phyloP scores from a whole-genome alignment of 192 early-diverging fungal species.

The Backusella mclennaniae region DNA sequence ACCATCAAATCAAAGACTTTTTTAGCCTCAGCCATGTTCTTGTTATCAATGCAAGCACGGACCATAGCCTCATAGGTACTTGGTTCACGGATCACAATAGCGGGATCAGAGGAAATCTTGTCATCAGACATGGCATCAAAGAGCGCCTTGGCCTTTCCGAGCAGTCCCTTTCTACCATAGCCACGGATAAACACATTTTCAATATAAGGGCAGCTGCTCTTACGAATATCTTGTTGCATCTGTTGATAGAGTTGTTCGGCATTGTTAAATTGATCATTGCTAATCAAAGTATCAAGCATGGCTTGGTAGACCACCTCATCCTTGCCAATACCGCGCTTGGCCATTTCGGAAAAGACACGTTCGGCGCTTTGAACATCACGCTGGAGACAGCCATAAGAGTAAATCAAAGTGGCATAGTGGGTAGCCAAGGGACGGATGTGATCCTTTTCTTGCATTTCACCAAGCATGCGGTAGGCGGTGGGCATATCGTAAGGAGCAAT shows the following conservation, averaged over 20 bases:
- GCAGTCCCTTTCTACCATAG: conserved; percentile 41
- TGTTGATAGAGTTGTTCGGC: conserved; percentile 47
- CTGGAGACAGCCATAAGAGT: conserved; percentile 55
- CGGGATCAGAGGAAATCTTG: conserved; percentile 11
- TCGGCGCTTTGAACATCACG: conserved; percentile 44
- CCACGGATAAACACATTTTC: conserved; percentile 60
- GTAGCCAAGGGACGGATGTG: conserved; percentile 41
- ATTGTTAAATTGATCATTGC: conserved; percentile 34
- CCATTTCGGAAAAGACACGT: conserved; percentile 43
- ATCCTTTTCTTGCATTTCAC: conserved; percentile 37
- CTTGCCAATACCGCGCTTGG: conserved; percentile 27
- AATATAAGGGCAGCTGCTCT: conserved; percentile 50
- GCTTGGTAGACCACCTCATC: conserved; percentile 55
- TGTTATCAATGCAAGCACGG: conserved; percentile 47
- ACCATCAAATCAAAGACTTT: conserved; percentile 35
- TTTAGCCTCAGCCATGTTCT: conserved; percentile 37
- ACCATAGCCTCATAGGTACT: conserved; percentile 63
- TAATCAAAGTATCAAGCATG: conserved; percentile 52
- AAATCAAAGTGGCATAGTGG: conserved; percentile 54
- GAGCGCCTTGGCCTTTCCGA: conserved; percentile 40
- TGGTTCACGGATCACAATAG: conserved; percentile 48
- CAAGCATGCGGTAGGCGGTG: conserved; percentile 46
- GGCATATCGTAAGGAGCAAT: conserved; percentile 57
- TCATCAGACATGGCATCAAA: conserved; percentile 53
- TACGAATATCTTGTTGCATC: conserved; percentile 36